phyloP scores from a whole-genome alignment of 805 yeast genomes.

The Candida coquimbonensis region DNA sequence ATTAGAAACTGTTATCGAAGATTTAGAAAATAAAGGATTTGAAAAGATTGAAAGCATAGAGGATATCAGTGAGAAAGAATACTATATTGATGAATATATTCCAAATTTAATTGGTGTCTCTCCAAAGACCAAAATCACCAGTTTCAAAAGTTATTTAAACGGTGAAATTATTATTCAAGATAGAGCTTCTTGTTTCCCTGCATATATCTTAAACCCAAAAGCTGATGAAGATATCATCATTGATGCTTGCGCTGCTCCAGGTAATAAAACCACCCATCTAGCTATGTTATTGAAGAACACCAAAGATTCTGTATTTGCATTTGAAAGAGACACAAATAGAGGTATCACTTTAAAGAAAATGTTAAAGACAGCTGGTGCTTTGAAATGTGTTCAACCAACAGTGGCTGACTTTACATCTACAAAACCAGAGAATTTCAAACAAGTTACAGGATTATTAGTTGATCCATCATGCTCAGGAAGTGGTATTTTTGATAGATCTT shows the following conservation, averaged over 20 bases:
- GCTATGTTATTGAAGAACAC: slow-evolving; percentile 53
- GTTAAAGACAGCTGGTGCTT: slow-evolving; percentile 73
- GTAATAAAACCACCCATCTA: slow-evolving; percentile 91
- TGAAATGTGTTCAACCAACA: slow-evolving; percentile 35
- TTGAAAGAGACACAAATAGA: slow-evolving; percentile 77
- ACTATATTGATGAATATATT: slow-evolving; percentile 68
- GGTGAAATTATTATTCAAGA: slow-evolving; percentile 91
- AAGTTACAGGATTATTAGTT: slow-evolving; percentile 75
- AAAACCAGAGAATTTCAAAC: slow-evolving; percentile 45
- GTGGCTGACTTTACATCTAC: slow-evolving; percentile 42
- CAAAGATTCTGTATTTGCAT: slow-evolving; percentile 55
- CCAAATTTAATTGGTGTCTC: slow-evolving; percentile 77
- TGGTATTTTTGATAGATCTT: slow-evolving; percentile 78
- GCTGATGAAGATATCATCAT: slow-evolving; percentile 55
- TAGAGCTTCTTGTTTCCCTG: slow-evolving; percentile 96
- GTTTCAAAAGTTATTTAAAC: slow-evolving; percentile 56
- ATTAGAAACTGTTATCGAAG: slow-evolving; percentile 22
- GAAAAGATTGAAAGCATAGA: slow-evolving; percentile 38
- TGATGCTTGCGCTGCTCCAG: slow-evolving; percentile 98
- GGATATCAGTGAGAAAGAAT: slow-evolving; percentile 44
- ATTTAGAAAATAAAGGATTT: slow-evolving; percentile 31
- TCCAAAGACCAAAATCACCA: slow-evolving; percentile 64
- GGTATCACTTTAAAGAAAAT: slow-evolving; percentile 64
- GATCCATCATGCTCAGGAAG: slow-evolving; percentile 98
- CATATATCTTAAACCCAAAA: slow-evolving; percentile 61